Conservation (phyloP, 2,329 filamentous ascomycete genomes). For the Leptographium galeiforme region DNA sequence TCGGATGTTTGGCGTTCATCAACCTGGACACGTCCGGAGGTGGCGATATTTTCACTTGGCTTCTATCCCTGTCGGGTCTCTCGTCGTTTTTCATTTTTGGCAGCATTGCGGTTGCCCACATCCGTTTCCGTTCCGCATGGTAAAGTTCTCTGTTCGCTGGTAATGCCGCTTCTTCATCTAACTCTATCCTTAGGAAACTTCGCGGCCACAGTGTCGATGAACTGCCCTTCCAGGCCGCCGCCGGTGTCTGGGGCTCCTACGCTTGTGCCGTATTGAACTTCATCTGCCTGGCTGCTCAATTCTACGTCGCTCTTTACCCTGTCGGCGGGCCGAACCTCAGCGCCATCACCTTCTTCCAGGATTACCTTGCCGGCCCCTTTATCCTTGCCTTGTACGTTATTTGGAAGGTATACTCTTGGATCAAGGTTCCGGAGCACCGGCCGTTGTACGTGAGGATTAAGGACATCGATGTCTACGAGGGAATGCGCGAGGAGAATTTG, state of each 20-base stretch:
- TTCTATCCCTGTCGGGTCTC: slow-evolving; percentile 58
- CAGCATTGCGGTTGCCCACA: slow-evolving; percentile 50
- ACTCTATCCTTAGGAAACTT: slow-evolving; percentile 16
- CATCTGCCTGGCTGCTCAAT: not conserved
- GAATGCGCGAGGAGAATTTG: slow-evolving; percentile 32
- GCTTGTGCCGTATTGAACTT: not conserved
- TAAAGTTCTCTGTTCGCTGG: not conserved
- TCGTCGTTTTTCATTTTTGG: slow-evolving; percentile 66
- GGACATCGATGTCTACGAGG: slow-evolving; percentile 49
- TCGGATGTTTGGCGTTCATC: slow-evolving; percentile 48
- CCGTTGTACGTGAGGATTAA: slow-evolving; percentile 42
- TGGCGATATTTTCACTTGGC: slow-evolving; percentile 44
- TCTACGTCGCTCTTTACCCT: not conserved
- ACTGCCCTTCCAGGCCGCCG: not conserved
- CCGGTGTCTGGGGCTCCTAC: not conserved
- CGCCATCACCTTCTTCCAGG: slow-evolving; percentile 42
- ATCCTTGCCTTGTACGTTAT: slow-evolving; percentile 44
- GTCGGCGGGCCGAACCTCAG: slow-evolving; percentile 13
- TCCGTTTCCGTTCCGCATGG: slow-evolving; percentile 52
- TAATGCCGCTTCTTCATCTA: not conserved
- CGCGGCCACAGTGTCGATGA: slow-evolving; percentile 12
- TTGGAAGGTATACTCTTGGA: slow-evolving; percentile 47
- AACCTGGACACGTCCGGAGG: slow-evolving; percentile 26
- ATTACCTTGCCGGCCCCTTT: slow-evolving; percentile 42
- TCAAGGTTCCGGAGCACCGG: slow-evolving; percentile 19